Evolutionary conservation across 1,284 basidiomycete species (phyloP), one percentile per base, ranked within the genome.

Genomic region (Xerocomus nothofagi): DNA sequence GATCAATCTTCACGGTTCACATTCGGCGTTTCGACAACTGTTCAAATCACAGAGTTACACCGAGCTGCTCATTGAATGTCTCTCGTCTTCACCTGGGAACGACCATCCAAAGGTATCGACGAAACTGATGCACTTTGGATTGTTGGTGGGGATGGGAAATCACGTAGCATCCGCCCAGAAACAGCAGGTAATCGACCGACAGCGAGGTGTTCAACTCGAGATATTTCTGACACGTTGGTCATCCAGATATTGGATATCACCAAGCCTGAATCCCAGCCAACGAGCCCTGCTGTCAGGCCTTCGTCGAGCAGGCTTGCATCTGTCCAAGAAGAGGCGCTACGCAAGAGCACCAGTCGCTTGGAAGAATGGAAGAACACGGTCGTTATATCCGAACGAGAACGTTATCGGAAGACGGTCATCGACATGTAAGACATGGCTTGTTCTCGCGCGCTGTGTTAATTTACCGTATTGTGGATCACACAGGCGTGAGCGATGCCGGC

Each of bases 291-390:
- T 23, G 21, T 21, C 15, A 26, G 45, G 1, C 8, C 51, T 2
- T 49, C 39, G 30, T 42, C 53, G 3, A 53, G 44, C 17, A 66
- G 49, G 30, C 63, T 70, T 14, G 50, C 27, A 6, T 46, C 53
- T n/a, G 48, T 68, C 12, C 60, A 54, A 46, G 84, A 86, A 56
- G 73, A 80, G 38, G 73, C 79, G 0, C 73, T 86, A 0, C 76
- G 80, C 47, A 84, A 86, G 58, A 80, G 79, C 0, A 79, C 82
- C 26, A 61, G 70, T 9, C 75, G 81, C 43, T 81, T 88, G 57
- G 73, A 77, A 17, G 83, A 88, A 45, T 91, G 88, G 88, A 73
- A 86, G 37, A 77, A 79, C 55, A 81, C 77, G 4, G 82, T 90
- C 21, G 73, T 80, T 43, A 65, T 67, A 4, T 82, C 85, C 0